Percentiles rank a stretch among this genome's conserved stretches.
Evolutionary conservation across 306 rosid species (phyloP).

Genomic region (Vigna angularis): DNA sequence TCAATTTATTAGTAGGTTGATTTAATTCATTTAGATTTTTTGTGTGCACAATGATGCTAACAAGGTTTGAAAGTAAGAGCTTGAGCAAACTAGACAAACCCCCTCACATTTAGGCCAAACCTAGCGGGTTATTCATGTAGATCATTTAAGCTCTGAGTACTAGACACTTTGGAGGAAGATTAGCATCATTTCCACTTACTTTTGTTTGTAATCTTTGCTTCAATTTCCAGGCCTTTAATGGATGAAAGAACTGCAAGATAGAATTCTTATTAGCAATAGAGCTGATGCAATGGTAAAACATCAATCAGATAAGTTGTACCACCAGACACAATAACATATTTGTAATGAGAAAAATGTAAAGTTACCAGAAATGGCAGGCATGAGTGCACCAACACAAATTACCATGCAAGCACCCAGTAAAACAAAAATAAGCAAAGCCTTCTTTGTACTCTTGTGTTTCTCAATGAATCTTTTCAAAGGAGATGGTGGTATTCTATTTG

Average conservation of each 20-base stretch:
- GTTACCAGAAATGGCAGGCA: conserved; percentile 83
- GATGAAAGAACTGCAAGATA: conserved; percentile 77
- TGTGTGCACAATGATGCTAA: background rate
- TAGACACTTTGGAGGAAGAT: conserved; percentile 30
- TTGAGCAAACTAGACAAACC: background rate
- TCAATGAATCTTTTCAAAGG: conserved; percentile 70
- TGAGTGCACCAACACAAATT: conserved; percentile 69
- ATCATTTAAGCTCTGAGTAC: conserved; percentile 31
- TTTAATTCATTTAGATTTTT: conserved; percentile 8
- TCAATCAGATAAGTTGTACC: conserved; percentile 17
- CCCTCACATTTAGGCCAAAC: background rate
- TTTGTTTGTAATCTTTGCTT: conserved; percentile 48
- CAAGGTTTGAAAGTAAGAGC: background rate
- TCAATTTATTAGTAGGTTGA: background rate
- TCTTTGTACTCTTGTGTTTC: conserved; percentile 66
- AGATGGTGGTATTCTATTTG: conserved; percentile 58
- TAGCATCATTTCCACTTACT: conserved; percentile 58
- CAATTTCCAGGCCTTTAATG: conserved; percentile 71
- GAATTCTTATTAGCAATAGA: conserved; percentile 46
- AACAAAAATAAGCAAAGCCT: conserved; percentile 65
- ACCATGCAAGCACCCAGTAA: conserved; percentile 87
- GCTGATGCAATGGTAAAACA: conserved; percentile 32
- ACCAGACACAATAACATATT: conserved; percentile 12
- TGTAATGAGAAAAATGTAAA: conserved; percentile 32
- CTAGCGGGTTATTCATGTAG: conserved; percentile 6